Base-by-base conservation (phyloP, 805 yeast species). In the Teunomyces stri region DNA sequence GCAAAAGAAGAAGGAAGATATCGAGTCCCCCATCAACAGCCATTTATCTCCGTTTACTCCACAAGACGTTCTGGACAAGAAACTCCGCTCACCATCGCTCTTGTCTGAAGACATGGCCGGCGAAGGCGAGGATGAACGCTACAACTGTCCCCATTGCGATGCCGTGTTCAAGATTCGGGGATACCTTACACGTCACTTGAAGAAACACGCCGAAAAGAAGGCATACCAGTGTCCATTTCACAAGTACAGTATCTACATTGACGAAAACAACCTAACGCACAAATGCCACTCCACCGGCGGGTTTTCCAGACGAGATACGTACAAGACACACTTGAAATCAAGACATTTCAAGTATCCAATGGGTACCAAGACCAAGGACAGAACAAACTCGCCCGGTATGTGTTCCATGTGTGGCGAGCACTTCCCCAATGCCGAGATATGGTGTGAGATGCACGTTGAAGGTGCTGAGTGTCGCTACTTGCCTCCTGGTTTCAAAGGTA, bases 251-350 rank as follows among this genome's bases (percentile, higher is more conserved):
- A 61, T 64, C 21, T 68, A 64, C 54, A 62, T 66, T 46, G 75
- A 69, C 50, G 74, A 71, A 38, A 64, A 67, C 49, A 69, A 70
- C 53, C 57, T 64, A 46, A 66, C 72, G 16, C 75, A 69, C 44
- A 69, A 72, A 51, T 80, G 85, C 51, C 84, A 79, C 56, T 77
- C 81, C 15, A 76, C 74, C 18, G 85, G 84, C 5, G 82, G 81
- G 3, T 80, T 80, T 54, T 77, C 84, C 5, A 67, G 85, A 56
- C 68, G 84, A 55, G 85, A 80, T 57, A 79, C 85, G 5, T 78
- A 76, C 59, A 78, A 79, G 54, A 80, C 81, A 1, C 85, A 80
- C 58, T 67, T 80, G 44, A 79, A 78, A 55, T 74, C 82, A 6
- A 64, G 80, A 46, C 85, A 80, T 58, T 80, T 80, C 58, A 72